A percentile compares a stretch with the other conserved stretches of the same genome.
phyloP scores from a whole-genome alignment of 805 yeast species.

The Trichomonascus vanleenenianus region DNA sequence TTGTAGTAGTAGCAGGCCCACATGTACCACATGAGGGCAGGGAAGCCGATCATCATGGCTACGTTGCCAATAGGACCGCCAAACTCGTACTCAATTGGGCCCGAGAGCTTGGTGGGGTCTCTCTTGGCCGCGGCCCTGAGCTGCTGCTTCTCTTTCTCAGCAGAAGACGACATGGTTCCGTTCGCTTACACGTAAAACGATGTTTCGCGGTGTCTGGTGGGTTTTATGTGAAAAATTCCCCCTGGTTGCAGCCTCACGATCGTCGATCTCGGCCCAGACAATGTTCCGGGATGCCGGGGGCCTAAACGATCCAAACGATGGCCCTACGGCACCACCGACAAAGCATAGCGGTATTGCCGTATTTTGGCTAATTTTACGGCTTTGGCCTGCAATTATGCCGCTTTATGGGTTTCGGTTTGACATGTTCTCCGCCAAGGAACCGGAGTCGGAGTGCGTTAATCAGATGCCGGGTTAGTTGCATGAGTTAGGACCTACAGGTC shows the following conservation, averaged over 20 bases:
- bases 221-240: background rate
- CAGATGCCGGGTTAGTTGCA: no score
- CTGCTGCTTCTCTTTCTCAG: conserved; percentile 4
- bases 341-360: no score
- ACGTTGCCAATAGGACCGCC: conserved; percentile 89
- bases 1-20: conserved; percentile 85
- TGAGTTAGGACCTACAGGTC: no score
- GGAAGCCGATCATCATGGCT: conserved; percentile 91
- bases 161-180: conserved; percentile 2
- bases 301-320: no score
- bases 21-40: conserved; percentile 91
- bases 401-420: no score
- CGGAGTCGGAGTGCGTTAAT: no score
- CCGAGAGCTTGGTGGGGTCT: conserved; percentile 16
- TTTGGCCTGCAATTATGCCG: no score
- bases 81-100: conserved; percentile 52
- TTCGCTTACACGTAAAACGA: background rate
- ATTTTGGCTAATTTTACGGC: no score
- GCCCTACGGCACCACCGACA: no score
- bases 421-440: no score
- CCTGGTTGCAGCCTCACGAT: no score
- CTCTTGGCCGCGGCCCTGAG: conserved; percentile 6
- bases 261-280: no score
- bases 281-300: background rate
- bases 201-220: background rate